A percentile compares a stretch with the other conserved stretches of the same genome.
Conservation (phyloP, 225 moss, liverwort and hornwort species). For the Antitrichia curtipendula region DNA sequence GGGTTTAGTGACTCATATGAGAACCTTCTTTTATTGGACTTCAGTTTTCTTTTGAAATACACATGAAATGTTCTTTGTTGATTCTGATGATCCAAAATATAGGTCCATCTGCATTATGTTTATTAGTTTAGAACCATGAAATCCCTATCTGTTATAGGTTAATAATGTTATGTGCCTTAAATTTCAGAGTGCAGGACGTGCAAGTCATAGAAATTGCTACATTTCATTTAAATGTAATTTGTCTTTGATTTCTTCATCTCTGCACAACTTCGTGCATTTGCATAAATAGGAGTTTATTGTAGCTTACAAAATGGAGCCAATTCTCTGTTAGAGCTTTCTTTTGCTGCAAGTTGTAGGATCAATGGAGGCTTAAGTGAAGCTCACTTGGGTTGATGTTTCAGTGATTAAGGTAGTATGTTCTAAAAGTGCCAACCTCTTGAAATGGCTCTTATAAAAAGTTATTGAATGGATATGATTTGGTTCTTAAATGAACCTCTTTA, state of each 20-base stretch:
- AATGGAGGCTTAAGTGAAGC: too few relatives aligned
- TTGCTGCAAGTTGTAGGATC: too few relatives aligned
- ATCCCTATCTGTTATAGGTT: accelerated
- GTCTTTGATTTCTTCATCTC: background rate
- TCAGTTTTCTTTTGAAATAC: background rate
- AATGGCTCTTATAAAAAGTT: too few relatives aligned
- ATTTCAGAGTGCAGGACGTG: background rate
- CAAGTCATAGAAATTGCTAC: background rate
- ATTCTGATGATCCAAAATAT: background rate
- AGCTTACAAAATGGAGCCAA: too few relatives aligned
- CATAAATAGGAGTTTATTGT: too few relatives aligned
- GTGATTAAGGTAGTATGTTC: too few relatives aligned
- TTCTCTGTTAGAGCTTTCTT: too few relatives aligned
- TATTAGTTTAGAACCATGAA: background rate
- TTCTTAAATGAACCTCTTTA: too few relatives aligned
- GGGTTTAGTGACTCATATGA: background rate
- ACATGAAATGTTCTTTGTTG: background rate
- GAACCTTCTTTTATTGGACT: background rate
- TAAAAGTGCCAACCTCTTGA: too few relatives aligned
- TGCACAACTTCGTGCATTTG: background rate
- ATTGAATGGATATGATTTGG: too few relatives aligned
- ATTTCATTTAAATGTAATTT: background rate
- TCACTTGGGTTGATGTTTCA: too few relatives aligned
- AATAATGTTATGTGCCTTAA: background rate
- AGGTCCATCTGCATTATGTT: background rate